A percentile compares a stretch with the other conserved stretches of the same genome.
These are phyloP conservation scores for Raffaelea deltoideospora DNA, from an alignment of 2,329 filamentous ascomycete genomes.

Conservation along the genomic window DNA sequence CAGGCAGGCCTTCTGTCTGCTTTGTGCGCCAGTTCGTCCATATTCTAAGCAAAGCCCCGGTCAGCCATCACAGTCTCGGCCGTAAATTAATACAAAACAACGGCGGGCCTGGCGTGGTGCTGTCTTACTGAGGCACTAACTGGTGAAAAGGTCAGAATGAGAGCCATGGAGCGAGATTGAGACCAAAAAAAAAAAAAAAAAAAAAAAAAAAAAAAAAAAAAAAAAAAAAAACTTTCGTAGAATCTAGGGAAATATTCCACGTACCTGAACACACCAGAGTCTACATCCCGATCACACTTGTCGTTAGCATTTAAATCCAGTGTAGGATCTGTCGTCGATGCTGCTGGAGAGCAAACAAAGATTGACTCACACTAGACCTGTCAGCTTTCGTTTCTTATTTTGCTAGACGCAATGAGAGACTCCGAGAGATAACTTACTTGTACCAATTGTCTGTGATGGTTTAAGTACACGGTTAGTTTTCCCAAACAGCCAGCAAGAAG, in stretches of 20 bases:
- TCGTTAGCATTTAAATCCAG: neutral
- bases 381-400: no score
- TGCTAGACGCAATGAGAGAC: no score
- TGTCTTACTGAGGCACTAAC: constrained; percentile 1
- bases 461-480: neutral
- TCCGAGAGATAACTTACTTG: constrained; percentile 10
- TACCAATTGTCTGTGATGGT: constrained; percentile 17
- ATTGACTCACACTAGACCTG: no score
- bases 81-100: no score
- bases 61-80: neutral
- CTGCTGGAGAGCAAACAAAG: no score
- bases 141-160: constrained; percentile 5
- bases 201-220: neutral
- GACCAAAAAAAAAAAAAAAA: no score
- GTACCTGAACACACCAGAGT: constrained; percentile 26
- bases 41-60: constrained; percentile 25
- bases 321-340: no score
- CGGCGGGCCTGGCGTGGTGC: no score
- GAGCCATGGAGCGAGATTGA: constrained; percentile 9
- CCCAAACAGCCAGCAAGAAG: neutral
- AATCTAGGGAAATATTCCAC: no score
- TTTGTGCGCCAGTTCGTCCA: constrained; percentile 48
- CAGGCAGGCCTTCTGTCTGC: constrained; percentile 44
- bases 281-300: constrained; percentile 6
- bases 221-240: no score